Conservation (phyloP, 163 green algal genomes). For the Coccomyxa subellipsoidea region DNA sequence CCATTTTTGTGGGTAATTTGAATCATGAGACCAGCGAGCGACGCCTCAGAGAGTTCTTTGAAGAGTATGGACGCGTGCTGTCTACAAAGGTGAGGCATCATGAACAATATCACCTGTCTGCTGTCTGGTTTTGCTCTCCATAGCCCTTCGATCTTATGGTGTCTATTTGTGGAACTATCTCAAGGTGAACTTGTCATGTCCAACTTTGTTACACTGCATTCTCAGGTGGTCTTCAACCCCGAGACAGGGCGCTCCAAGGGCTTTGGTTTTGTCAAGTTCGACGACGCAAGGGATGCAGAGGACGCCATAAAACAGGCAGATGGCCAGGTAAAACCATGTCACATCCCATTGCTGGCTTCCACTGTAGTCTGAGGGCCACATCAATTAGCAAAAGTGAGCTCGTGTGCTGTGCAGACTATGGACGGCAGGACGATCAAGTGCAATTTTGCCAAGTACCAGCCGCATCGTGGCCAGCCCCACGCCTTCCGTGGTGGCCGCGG, state of each 20-base stretch:
- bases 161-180: background rate
- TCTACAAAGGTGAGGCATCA: conserved; percentile 30
- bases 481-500: background rate
- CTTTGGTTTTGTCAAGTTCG: conserved; percentile 91
- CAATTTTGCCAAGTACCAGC: conserved; percentile 31
- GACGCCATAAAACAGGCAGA: conserved; percentile 23
- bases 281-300: conserved; percentile 38
- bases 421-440: conserved; percentile 21
- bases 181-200: background rate
- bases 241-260: conserved; percentile 66
- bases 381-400: background rate
- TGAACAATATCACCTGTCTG: no score
- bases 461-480: background rate
- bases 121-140: no score
- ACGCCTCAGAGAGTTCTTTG: conserved; percentile 23
- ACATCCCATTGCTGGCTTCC: no score
- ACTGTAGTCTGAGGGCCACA: background rate
- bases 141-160: background rate
- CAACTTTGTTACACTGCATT: background rate
- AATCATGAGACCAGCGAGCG: conserved; percentile 17
- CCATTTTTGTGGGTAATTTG: conserved; percentile 30
- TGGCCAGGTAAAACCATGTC: conserved; percentile 17
- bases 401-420: conserved; percentile 15
- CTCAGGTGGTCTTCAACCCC: conserved; percentile 74
- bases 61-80: conserved; percentile 14